These are phyloP conservation scores for Papiliotrema terrestris DNA, from an alignment of 1,284 basidiomycete genomes.

Conservation along the genomic window DNA sequence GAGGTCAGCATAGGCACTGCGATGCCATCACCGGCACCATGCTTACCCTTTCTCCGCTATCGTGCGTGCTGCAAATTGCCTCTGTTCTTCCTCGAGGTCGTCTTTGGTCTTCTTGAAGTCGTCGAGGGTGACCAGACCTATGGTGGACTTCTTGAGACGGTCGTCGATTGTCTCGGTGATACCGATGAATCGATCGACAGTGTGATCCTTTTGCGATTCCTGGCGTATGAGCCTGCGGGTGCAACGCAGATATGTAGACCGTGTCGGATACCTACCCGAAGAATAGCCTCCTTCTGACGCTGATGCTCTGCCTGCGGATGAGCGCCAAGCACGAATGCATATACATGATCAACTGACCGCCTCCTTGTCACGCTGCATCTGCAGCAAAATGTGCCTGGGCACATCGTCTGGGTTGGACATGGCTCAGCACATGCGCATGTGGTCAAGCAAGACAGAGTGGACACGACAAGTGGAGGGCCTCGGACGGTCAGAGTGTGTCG, in stretches of 20 bases:
- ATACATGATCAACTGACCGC: constrained; percentile 22
- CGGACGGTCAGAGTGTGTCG: too few relatives aligned
- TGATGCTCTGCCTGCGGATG: constrained; percentile 33
- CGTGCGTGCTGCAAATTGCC: constrained; percentile 71
- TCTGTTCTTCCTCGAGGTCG: constrained; percentile 87
- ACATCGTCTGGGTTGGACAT: constrained; percentile 25
- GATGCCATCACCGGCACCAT: too few relatives aligned
- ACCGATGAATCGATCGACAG: constrained; percentile 82
- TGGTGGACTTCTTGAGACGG: constrained; percentile 83
- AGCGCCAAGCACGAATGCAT: not conserved
- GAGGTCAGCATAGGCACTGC: not conserved
- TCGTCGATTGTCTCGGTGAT: constrained; percentile 96
- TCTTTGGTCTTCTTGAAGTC: constrained; percentile 88
- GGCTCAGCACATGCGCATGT: not conserved
- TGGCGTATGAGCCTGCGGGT: constrained; percentile 16
- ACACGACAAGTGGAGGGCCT: not conserved
- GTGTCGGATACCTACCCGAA: constrained; percentile 19
- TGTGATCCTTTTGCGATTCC: constrained; percentile 60
- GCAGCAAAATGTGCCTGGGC: constrained; percentile 18
- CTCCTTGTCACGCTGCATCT: constrained; percentile 33
- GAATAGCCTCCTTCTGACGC: constrained; percentile 32
- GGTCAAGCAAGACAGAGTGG: not conserved
- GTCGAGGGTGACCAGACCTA: constrained; percentile 87
- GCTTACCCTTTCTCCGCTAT: constrained; percentile 31
- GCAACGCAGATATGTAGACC: too few relatives aligned